Base-by-base conservation (phyloP, 108 stramenopile species). In the Pseudonitzschia multiseries region DNA sequence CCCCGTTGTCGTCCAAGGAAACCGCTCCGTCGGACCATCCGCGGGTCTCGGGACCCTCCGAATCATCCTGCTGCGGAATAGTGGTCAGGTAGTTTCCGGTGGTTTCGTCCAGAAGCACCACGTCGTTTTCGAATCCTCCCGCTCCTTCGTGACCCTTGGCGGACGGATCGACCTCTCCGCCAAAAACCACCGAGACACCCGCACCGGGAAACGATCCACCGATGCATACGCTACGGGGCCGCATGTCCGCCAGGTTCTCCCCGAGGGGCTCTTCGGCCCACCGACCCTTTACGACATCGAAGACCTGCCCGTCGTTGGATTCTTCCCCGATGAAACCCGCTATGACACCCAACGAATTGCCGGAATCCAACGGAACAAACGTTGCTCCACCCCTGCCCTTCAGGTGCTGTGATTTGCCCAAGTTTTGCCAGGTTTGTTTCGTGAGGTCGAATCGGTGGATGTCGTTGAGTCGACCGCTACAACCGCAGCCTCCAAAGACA, bases 401-500 rank as follows among this genome's bases (percentile, higher is more conserved):
- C 28, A 87, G 57, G 2, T 81, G 36, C 20, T 57, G 36, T 0
- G 87, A 83, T 0, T 29, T 29, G 1, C 64, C 57, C 36, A 87
- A 52, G 0, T 10, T 41, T 0, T 62, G 61, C 89, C 89, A 90
- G n/a, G 73, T 79, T 0, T 67, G 32, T 3, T 67, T 67, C 0
- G 21, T 0, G 14, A 87, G 63, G 81, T 90, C 79, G 65, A 83
- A 90, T 12, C 79, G 72, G 71, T 84, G 77, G 65, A 90, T 54
- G 74, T 90, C 89, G 15, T 66, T 69, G 27, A 86, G 32, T 5
- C 89, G 75, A 26, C 89, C 89, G 20, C 28, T 52, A 0, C 29
- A 65, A 32, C 84, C 84, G 63, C 89, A 90, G 8, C 89, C 89
- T 2, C 89, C 89, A 77, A 90, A 90, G 46, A 90, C 75, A 64